These are phyloP conservation scores for Leucosporidium creatinivorum DNA, from an alignment of 768 basidiomycete genomes.

Conservation along the genomic window DNA sequence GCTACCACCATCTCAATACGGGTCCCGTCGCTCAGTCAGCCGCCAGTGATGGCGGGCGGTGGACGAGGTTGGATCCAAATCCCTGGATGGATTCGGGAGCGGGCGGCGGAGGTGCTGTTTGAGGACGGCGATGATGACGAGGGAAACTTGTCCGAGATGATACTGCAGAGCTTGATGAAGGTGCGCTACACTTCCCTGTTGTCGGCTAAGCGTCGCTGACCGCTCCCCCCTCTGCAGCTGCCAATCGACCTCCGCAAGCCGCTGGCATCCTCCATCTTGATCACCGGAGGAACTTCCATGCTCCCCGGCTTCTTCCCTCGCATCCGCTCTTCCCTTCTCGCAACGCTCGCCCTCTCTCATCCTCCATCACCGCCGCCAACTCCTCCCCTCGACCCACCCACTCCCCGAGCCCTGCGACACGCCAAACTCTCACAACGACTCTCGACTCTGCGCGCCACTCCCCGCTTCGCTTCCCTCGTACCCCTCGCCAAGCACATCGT, in stretches of 20 bases:
- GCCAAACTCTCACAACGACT: conserved; percentile 12
- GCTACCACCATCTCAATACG: conserved; percentile 25
- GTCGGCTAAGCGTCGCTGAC: neutral
- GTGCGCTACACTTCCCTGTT: conserved; percentile 42
- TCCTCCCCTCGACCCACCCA: neutral
- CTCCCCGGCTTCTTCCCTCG: conserved; percentile 87
- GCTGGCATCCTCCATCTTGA: conserved; percentile 72
- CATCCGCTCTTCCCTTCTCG: conserved; percentile 68
- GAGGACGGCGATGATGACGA: conserved; percentile 81
- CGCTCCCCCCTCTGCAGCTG: conserved; percentile 49
- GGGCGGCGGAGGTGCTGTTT: conserved; percentile 83
- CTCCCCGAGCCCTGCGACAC: conserved; percentile 1
- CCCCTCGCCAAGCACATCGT: conserved; percentile 65
- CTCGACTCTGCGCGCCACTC: conserved; percentile 38
- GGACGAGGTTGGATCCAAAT: conserved; percentile 41
- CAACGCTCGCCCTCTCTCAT: conserved; percentile 47
- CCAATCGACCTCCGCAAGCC: conserved; percentile 83
- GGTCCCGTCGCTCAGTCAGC: conserved; percentile 4
- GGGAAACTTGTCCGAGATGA: conserved; percentile 69
- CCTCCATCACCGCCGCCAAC: conserved; percentile 22
- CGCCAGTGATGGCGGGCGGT: neutral
- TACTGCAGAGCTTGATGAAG: conserved; percentile 72
- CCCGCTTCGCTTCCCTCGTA: conserved; percentile 67
- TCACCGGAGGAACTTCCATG: conserved; percentile 83
- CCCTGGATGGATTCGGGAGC: conserved; percentile 91